These are phyloP conservation scores for Quercus mongolica DNA, from an alignment of 306 rosid genomes.

Conservation along the genomic window DNA sequence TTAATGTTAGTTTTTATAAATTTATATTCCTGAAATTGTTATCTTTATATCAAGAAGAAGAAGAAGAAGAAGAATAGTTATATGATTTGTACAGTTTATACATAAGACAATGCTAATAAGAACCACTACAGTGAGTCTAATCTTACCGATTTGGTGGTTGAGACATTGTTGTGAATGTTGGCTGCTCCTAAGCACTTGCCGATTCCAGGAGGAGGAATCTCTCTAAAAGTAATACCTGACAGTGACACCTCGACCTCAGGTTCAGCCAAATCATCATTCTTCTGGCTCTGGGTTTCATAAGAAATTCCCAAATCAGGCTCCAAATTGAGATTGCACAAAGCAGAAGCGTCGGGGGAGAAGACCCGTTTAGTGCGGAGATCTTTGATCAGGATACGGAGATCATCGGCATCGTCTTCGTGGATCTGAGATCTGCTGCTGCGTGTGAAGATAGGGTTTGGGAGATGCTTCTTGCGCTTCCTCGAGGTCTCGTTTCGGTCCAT, in stretches of 20 bases:
- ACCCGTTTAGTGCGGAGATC: slow-evolving; percentile 73
- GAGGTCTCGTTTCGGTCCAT: slow-evolving; percentile 38
- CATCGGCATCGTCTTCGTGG: neutral
- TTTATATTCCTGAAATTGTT: too few relatives aligned
- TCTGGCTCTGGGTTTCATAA: neutral
- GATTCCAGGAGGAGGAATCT: too few relatives aligned
- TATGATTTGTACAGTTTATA: too few relatives aligned
- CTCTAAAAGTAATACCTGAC: too few relatives aligned
- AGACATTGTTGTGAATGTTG: neutral
- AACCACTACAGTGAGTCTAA: too few relatives aligned
- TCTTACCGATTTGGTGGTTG: too few relatives aligned
- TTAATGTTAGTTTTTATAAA: too few relatives aligned
- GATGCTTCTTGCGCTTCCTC: slow-evolving; percentile 24
- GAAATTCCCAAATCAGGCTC: slow-evolving; percentile 15
- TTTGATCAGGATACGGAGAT: slow-evolving; percentile 25
- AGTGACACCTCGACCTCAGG: slow-evolving; percentile 27
- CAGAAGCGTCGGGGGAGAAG: slow-evolving; percentile 36
- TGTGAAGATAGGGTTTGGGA: slow-evolving; percentile 7
- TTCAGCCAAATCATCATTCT: slow-evolving; percentile 8
- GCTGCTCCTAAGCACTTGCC: neutral
- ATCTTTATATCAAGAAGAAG: too few relatives aligned
- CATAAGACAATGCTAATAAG: too few relatives aligned
- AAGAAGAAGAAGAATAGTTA: too few relatives aligned
- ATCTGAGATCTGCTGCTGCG: slow-evolving; percentile 22
- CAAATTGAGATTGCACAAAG: neutral